Evolutionary conservation across 2,329 filamentous ascomycete species (phyloP), one percentile per base, ranked within the genome.

Genomic region (Penicillium sp.): DNA sequence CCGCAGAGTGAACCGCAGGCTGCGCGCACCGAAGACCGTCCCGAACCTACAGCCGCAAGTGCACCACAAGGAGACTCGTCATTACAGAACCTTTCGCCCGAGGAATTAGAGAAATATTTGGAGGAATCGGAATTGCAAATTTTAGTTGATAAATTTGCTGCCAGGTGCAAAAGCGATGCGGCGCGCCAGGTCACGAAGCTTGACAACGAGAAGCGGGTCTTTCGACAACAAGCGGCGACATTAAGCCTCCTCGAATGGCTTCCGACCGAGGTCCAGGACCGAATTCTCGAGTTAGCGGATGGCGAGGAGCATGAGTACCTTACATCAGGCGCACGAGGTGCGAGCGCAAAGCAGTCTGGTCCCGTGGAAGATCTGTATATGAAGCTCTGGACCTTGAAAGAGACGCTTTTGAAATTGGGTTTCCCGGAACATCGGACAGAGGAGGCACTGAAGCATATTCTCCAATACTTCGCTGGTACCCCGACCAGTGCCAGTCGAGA

Each of bases 101-200:
- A 97, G 68, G 90, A 97, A 69, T 88, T 97, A 45, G 94, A 97
- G 68, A 86, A 79, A 57, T 90, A 96, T 64, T 82, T 97, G 13
- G 91, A 97, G 69, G 88, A 91, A 63, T 88, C 91, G n/a, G 91
- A 96, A 64, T 78, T 99, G 30, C 92, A 97, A 70, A 75, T 90
- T 18, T 76, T 97, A 5, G 87, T 97, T 13, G 93, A 97, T 57
- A 94, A 91, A 66, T 78, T 93, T 71, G 87, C 87, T 0, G 76
- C 83, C 33, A 96, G 93, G 71, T 87, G 88, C 55, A 88, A 87
- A 61, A 86, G 87, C 63, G 92, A 97, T 72, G 86, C 88, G 13
- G 78, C 83, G 57, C 87, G 93, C 17, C 90, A 96, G 68, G 84
- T 86, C 55, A 78, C 82, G 18, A 88, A 90, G 60, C 79, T 96